phyloP scores from a whole-genome alignment of 306 rosid genomes.

The Inga leiocalycina region DNA sequence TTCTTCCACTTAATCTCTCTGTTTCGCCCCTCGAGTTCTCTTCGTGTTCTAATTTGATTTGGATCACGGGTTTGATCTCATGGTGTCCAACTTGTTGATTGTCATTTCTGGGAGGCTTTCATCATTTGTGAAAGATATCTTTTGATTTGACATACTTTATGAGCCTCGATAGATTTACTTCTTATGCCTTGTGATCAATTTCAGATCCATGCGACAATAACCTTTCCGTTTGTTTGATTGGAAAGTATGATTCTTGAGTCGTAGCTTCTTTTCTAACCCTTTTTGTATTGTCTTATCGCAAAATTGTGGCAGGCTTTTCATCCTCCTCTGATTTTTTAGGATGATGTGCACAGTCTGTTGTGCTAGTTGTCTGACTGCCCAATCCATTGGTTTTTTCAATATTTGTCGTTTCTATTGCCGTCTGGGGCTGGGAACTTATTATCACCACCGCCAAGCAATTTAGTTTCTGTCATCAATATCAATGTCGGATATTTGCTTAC shows the following conservation, averaged over 20 bases:
- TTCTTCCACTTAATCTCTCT: background rate
- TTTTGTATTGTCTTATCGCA: background rate
- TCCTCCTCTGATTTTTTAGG: background rate
- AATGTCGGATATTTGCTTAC: slow-evolving; percentile 20
- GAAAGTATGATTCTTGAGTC: background rate
- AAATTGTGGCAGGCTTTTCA: background rate
- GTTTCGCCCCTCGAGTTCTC: background rate
- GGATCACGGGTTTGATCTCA: background rate
- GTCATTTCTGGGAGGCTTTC: background rate
- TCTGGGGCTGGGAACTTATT: background rate
- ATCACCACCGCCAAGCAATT: background rate
- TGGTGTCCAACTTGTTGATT: background rate
- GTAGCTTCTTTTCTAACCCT: background rate
- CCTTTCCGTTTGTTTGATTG: background rate
- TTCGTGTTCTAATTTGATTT: background rate
- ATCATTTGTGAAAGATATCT: background rate
- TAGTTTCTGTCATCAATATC: slow-evolving; percentile 14
- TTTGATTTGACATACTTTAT: background rate
- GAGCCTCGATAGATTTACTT: background rate
- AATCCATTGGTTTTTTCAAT: background rate
- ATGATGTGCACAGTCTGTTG: background rate
- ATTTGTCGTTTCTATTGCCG: background rate
- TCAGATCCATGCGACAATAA: background rate
- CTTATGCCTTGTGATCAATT: background rate
- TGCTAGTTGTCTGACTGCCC: background rate